Base-by-base conservation (phyloP, 108 stramenopile species). In the Cyclotella sp. region DNA sequence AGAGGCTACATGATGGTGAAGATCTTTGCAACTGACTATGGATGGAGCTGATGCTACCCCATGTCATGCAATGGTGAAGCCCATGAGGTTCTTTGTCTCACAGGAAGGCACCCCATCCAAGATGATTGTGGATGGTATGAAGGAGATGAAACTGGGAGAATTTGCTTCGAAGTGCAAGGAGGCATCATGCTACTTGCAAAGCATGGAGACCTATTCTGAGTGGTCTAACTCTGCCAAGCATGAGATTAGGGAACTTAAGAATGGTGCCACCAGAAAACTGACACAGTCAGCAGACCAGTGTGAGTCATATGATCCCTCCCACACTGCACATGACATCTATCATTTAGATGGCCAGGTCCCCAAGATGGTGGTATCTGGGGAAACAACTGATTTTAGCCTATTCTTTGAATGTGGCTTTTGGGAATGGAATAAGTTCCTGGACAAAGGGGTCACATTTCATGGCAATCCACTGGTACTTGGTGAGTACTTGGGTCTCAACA, bases 311-410 rank as follows among this genome's bases (percentile, higher is more conserved):
- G 67, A 81, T 26, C 82, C 69, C 0, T 70, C 73, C 0, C 63
- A 76, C 54, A 79, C 73, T 41, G 65, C 64, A 13, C 28, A 73
- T 9, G 19, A 54, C 26, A 74, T 78, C 51, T 68, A 55, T 42
- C 10, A n/a, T 39, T 39, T 78, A 11, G 58, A 76, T 4, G 84
- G 84, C 22, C 0, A 62, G 39, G 73, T 70, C 7, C 77, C 85
- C 1, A 44, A 78, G 41, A 65, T 67, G 0, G 39, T 78, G 28
- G 40, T 85, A 12, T 28, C 62, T 0, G 81, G 87, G 12, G 74
- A 76, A 4, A 83, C 84, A 3, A 46, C 87, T 12, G 84, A 88
- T 41, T 85, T 88, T 13, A 74, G 76, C 19, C 73, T 70, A 16
- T 69, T 76, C 7, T 42, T 53, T 21, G 69, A 81, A 52, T 81